A percentile compares a stretch with the other conserved stretches of the same genome.
phyloP scores from a whole-genome alignment of 768 basidiomycete species.

The Tricholoma matsutake region DNA sequence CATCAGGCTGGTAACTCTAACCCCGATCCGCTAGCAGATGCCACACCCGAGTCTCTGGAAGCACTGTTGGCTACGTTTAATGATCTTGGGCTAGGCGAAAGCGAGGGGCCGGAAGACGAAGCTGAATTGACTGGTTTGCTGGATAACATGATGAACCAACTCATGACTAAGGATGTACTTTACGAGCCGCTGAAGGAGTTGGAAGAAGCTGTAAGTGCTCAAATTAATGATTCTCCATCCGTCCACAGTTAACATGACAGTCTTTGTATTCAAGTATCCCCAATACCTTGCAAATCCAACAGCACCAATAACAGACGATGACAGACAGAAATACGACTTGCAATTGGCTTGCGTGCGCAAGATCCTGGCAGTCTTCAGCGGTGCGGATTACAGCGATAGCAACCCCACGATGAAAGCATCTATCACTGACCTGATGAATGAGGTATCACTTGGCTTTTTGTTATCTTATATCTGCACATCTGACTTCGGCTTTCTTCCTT shows the following conservation, averaged over 20 bases:
- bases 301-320: conserved; percentile 49
- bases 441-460: conserved; percentile 42
- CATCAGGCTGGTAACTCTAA: conserved; percentile 1
- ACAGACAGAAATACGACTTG: conserved; percentile 59
- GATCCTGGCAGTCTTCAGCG: conserved; percentile 67
- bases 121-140: conserved; percentile 63
- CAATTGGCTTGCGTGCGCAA: conserved; percentile 56
- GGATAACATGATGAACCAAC: conserved; percentile 77
- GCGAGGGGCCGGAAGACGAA: conserved; percentile 36
- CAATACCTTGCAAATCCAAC: conserved; percentile 61
- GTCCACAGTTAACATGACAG: background rate
- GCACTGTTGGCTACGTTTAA: conserved; percentile 50
- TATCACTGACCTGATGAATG: conserved; percentile 70
- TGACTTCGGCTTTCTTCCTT: background rate
- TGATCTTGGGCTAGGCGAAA: conserved; percentile 31
- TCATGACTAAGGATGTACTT: conserved; percentile 81
- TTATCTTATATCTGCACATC: background rate
- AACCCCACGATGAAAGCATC: conserved; percentile 41
- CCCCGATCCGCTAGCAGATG: conserved; percentile 14
- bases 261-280: conserved; percentile 57
- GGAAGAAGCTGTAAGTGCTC: conserved; percentile 53
- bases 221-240: background rate
- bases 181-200: conserved; percentile 87
- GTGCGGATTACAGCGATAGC: conserved; percentile 53
- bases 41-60: conserved; percentile 41